These are phyloP conservation scores for Chrysosporium keratinophilum DNA, from an alignment of 2,329 filamentous ascomycete genomes.

Conservation along the genomic window DNA sequence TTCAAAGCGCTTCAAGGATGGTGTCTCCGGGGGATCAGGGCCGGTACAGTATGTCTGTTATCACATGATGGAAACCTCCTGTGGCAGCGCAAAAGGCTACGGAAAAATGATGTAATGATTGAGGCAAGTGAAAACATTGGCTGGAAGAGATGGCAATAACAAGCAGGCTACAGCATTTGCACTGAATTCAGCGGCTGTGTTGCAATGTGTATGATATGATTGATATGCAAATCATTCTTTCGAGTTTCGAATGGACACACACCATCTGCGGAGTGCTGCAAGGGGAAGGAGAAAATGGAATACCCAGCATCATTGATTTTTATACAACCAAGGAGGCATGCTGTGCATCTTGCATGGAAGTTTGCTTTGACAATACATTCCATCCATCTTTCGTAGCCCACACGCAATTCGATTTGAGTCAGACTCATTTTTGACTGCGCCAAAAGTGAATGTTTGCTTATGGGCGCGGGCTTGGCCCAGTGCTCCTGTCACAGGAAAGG, in stretches of 20 bases:
- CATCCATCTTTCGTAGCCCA: not conserved
- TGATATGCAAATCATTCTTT: not conserved
- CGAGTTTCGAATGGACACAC: not conserved
- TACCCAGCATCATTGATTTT: not conserved
- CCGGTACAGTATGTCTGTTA: not conserved
- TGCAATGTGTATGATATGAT: not conserved
- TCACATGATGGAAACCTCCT: not conserved
- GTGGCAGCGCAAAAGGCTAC: constrained; percentile 2
- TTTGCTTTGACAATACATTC: constrained; percentile 2
- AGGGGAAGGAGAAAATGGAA: not conserved
- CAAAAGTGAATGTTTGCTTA: constrained; percentile 6
- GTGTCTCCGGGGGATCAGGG: not conserved
- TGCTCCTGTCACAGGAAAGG: not conserved
- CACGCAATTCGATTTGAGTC: not conserved
- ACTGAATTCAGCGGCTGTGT: not conserved
- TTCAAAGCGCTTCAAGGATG: not conserved
- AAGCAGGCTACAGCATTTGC: constrained; percentile 4
- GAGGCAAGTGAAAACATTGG: not conserved
- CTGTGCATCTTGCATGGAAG: not conserved
- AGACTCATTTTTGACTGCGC: not conserved
- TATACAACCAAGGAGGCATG: not conserved
- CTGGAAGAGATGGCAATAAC: not conserved
- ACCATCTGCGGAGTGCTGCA: not conserved
- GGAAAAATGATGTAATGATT: not conserved
- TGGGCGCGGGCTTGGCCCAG: not conserved